A percentile compares a stretch with the other conserved stretches of the same genome.
These are phyloP conservation scores for Malassezia psittaci DNA, from an alignment of 1,284 basidiomycete species.

Conservation along the genomic window DNA sequence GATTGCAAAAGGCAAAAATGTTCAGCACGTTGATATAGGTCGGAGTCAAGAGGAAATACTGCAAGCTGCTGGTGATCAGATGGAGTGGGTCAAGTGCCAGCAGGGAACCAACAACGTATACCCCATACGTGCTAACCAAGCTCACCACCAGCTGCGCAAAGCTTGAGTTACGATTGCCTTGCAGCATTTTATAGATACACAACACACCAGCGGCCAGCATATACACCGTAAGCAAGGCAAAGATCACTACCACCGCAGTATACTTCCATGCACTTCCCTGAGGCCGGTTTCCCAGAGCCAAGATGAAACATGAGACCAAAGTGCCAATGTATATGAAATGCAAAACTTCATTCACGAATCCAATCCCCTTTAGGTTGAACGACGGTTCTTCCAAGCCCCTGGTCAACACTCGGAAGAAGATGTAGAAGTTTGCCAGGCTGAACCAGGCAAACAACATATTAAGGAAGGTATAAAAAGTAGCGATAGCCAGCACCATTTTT, in stretches of 20 bases:
- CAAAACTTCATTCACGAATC: conserved; percentile 65
- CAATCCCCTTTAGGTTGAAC: conserved; percentile 62
- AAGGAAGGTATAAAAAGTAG: conserved; percentile 77
- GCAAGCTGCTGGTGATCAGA: conserved; percentile 80
- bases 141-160: conserved; percentile 69
- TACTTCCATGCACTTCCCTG: conserved; percentile 82
- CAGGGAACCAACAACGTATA: conserved; percentile 54
- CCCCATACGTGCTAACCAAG: conserved; percentile 70
- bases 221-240: conserved; percentile 72
- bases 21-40: conserved; percentile 58
- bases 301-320: conserved; percentile 76
- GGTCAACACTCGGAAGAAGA: conserved; percentile 90
- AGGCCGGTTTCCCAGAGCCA: conserved; percentile 94
- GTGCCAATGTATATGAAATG: conserved; percentile 77
- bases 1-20: conserved; percentile 41
- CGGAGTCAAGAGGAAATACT: conserved; percentile 82
- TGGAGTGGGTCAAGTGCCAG: conserved; percentile 83
- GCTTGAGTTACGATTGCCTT: conserved; percentile 54
- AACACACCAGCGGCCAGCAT: conserved; percentile 52
- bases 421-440: conserved; percentile 74
- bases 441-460: conserved; percentile 90
- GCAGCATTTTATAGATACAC: conserved; percentile 30
- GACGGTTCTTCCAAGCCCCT: conserved; percentile 69
- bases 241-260: conserved; percentile 63
- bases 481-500: conserved; percentile 65